Evolutionary conservation across 2,329 filamentous ascomycete species (phyloP), one percentile per base, ranked within the genome.

Genomic region (Venturia oleaginea): DNA sequence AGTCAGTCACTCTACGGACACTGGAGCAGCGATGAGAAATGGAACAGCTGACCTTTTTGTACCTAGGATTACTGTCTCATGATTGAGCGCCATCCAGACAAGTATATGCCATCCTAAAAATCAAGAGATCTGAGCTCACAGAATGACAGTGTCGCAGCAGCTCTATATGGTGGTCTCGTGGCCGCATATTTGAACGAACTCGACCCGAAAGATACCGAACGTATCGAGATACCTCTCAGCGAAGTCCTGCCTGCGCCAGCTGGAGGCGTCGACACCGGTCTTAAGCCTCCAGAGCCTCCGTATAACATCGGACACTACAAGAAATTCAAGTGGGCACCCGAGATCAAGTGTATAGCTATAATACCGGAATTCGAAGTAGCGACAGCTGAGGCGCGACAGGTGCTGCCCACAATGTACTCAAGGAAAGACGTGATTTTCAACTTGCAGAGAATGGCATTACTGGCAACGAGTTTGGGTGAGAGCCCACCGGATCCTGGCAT

Each of bases 341-440:
- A 96, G 76, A 96, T 99, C 81, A 97, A 97, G 81, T 93, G 92
- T 67, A 88, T 99, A 68, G 92, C 92, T 69, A 93, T 99, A 71
- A 96, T 99, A 67, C 94, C 94, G 10, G 85, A 96, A 70, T 99
- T 97, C 72, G 90, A 96, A 75, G 92, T 97, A 37, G 86, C 92
- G n/a, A 99, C 94, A 1, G 92, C 93, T 66, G 90, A 91, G 72
- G 93, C 94, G 5, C 86, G 94, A 72, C 86, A 87, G 65, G 93
- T 96, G 24, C 80, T 99, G 40, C 94, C 94, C 2, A 84, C 85
- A 55, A 80, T 84, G 65, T 99, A 97, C 74, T 83, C 87, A 22
- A 84, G 91, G 67, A 84, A 86, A 64, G 93, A 97, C 75, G 88
- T 96, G 73, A 91, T 95, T 37, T 97, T 96, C 82, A 99, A 99